Evolutionary conservation across 371 early-diverging fungal species (phyloP).

Genomic region (Lichtheimia ramosa): DNA sequence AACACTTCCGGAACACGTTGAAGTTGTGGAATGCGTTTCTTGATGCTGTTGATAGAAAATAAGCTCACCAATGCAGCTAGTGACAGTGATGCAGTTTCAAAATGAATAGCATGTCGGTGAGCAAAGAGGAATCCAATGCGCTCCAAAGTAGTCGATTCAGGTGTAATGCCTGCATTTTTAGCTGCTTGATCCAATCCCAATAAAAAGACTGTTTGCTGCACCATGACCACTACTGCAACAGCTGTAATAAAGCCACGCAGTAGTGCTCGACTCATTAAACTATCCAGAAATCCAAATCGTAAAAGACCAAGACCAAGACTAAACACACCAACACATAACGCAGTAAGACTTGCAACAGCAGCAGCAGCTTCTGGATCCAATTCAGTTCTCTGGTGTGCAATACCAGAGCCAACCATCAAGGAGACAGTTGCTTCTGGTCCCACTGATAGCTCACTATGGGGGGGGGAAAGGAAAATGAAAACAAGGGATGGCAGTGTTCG

Average conservation of each 20-base stretch:
- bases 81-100: slow-evolving; percentile 52
- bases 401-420: slow-evolving; percentile 82
- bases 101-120: slow-evolving; percentile 18
- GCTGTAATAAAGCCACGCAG: slow-evolving; percentile 90
- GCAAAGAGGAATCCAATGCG: slow-evolving; percentile 54
- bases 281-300: slow-evolving; percentile 90
- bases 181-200: slow-evolving; percentile 60
- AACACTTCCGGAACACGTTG: slow-evolving; percentile 82
- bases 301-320: slow-evolving; percentile 85
- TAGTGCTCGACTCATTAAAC: slow-evolving; percentile 83
- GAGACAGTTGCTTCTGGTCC: slow-evolving; percentile 94
- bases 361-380: slow-evolving; percentile 41
- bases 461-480: background rate
- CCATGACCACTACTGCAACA: slow-evolving; percentile 80
- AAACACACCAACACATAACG: slow-evolving; percentile 80
- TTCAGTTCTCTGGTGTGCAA: slow-evolving; percentile 47
- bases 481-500: background rate
- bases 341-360: slow-evolving; percentile 63
- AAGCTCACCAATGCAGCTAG: slow-evolving; percentile 59
- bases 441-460: slow-evolving; percentile 71
- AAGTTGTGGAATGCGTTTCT: slow-evolving; percentile 24
- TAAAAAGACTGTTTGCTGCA: slow-evolving; percentile 75
- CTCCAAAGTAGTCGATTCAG: slow-evolving; percentile 67
- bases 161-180: slow-evolving; percentile 39
- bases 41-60: slow-evolving; percentile 45